Percentiles rank a stretch among this genome's conserved stretches.
Evolutionary conservation across 257 asterid species (phyloP).

Genomic region (Catharanthus roseus): DNA sequence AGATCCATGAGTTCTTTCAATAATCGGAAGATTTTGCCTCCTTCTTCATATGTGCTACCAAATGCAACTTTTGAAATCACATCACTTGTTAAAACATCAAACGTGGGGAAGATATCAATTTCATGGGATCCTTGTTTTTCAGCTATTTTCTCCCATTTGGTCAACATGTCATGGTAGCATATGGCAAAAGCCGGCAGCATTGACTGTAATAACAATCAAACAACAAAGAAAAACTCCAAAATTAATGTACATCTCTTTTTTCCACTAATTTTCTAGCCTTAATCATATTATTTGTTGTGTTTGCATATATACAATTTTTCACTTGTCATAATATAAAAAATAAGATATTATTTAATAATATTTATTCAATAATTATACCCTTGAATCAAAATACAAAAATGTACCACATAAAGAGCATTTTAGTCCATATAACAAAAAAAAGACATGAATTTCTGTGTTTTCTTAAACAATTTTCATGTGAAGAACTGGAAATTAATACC

Average conservation of each 20-base stretch:
- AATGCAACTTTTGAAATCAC: constrained; percentile 13
- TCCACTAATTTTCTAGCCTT: neutral
- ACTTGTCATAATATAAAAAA: no score
- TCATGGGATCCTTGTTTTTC: constrained; percentile 9
- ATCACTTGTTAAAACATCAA: constrained; percentile 10
- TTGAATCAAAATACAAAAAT: no score
- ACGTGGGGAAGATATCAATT: constrained; percentile 17
- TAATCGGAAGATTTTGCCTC: constrained; percentile 1
- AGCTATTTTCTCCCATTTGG: constrained; percentile 17
- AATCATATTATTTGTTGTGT: no score
- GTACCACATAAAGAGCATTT: no score
- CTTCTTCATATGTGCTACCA: constrained; percentile 17
- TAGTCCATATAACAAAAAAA: no score
- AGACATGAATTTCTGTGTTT: neutral
- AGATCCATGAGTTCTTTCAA: constrained; percentile 7
- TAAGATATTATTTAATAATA: no score
- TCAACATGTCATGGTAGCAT: constrained; percentile 14
- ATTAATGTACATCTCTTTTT: no score
- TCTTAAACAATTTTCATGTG: no score
- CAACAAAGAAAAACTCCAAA: neutral
- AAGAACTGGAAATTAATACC: constrained; percentile 1
- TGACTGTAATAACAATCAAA: constrained; percentile 6
- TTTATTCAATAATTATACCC: no score
- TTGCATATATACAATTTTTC: no score
- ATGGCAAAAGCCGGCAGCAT: constrained; percentile 19